Percentiles rank a stretch among this genome's conserved stretches.
Conservation (phyloP, 441 rosid species). For the Mallotus repandus region DNA sequence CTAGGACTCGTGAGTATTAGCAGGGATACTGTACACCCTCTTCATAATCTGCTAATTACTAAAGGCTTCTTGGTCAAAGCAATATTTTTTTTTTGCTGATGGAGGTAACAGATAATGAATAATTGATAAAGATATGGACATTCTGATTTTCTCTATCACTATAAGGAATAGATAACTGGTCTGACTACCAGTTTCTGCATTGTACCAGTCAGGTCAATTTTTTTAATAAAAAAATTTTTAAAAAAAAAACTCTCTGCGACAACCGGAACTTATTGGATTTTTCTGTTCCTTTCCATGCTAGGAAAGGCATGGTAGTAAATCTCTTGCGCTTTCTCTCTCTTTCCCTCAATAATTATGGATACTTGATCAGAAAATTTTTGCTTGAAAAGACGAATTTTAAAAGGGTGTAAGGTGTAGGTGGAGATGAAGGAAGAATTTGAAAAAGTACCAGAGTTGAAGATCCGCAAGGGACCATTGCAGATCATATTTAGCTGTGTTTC, state of each 20-base stretch:
- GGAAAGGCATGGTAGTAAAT: background rate
- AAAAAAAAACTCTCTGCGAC: conserved; percentile 33
- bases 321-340: background rate
- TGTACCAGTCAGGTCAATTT: conserved; percentile 17
- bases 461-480: conserved; percentile 64
- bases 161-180: background rate
- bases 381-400: conserved; percentile 2
- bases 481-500: conserved; percentile 87
- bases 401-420: background rate
- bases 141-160: background rate
- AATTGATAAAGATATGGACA: conserved; percentile 18
- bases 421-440: background rate
- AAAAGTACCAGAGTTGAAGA: conserved; percentile 65
- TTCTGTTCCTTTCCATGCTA: conserved; percentile 19
- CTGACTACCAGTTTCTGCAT: conserved; percentile 19
- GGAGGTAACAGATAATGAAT: conserved; percentile 12
- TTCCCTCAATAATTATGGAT: background rate
- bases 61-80: conserved; percentile 21
- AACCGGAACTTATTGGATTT: conserved; percentile 18
- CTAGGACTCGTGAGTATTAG: background rate
- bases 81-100: conserved; percentile 1
- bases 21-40: background rate
- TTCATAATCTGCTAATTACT: background rate
- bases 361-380: background rate
- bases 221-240: too few species aligned